Evolutionary conservation across 306 rosid genomes (phyloP).

Genomic region (Acacia crassicarpa): DNA sequence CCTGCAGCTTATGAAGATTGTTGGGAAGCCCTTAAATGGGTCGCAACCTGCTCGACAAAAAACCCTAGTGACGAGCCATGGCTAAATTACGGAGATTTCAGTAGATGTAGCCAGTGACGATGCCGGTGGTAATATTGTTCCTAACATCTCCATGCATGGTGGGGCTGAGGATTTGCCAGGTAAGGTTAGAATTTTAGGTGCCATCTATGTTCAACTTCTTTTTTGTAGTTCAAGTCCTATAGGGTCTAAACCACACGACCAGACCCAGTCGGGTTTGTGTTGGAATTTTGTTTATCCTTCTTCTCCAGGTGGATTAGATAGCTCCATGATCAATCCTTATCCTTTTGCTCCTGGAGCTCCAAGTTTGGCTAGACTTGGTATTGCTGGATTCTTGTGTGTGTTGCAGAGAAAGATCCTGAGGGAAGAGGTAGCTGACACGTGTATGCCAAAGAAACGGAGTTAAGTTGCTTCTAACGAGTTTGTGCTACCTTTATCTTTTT

Average conservation of each 20-base stretch:
- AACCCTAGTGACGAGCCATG: constrained; percentile 37
- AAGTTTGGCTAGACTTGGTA: constrained; percentile 37
- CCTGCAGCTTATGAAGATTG: constrained; percentile 42
- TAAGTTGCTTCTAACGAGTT: too few relatives aligned
- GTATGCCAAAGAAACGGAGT: too few relatives aligned
- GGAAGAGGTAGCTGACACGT: too few relatives aligned
- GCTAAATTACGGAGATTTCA: constrained; percentile 36
- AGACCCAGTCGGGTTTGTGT: not conserved
- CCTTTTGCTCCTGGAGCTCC: constrained; percentile 12
- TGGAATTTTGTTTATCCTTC: constrained; percentile 37
- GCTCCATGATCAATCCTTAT: constrained; percentile 35
- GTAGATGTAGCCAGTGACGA: constrained; percentile 44
- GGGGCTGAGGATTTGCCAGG: constrained; percentile 37
- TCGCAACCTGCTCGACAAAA: not conserved
- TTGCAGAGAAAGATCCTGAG: constrained; percentile 21
- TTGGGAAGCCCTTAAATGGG: constrained; percentile 47
- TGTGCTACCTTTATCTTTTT: too few relatives aligned
- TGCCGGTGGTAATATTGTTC: constrained; percentile 52
- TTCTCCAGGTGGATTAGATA: constrained; percentile 33
- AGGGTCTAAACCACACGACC: constrained; percentile 20
- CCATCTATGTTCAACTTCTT: constrained; percentile 41
- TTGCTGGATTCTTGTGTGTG: constrained; percentile 31
- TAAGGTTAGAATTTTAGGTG: constrained; percentile 27
- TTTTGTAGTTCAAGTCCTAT: constrained; percentile 42
- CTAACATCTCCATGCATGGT: constrained; percentile 38